Evolutionary conservation across 1,284 basidiomycete genomes (phyloP).

Genomic region (Omphalotus olearius): DNA sequence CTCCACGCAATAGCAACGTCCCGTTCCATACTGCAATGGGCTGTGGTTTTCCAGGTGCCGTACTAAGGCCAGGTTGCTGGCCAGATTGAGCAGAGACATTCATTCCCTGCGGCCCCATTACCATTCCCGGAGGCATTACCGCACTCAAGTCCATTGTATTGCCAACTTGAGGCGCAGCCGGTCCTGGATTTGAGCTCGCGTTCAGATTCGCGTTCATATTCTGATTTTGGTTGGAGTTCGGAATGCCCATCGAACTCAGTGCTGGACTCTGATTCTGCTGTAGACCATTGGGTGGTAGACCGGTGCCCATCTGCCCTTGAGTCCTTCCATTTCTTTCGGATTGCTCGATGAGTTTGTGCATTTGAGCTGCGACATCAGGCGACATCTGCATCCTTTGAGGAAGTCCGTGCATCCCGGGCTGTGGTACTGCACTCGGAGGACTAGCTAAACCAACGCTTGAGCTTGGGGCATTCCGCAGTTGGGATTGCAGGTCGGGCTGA

Average conservation of each 20-base stretch:
- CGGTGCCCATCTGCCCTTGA: slow-evolving; percentile 11
- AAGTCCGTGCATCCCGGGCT: neutral
- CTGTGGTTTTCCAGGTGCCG: neutral
- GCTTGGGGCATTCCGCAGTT: neutral
- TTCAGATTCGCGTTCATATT: neutral
- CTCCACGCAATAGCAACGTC: slow-evolving; percentile 41
- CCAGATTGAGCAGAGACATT: neutral
- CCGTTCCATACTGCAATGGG: slow-evolving; percentile 46
- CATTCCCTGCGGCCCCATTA: neutral
- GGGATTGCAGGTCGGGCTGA: neutral
- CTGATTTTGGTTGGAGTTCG: neutral
- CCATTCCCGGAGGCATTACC: neutral
- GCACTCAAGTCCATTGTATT: neutral
- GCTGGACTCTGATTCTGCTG: neutral
- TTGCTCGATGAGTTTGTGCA: slow-evolving; percentile 51
- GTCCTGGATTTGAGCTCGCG: neutral
- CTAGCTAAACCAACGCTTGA: neutral
- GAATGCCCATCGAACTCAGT: neutral
- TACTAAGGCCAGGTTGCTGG: slow-evolving; percentile 8
- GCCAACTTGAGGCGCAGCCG: neutral
- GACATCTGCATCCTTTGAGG: slow-evolving; percentile 1
- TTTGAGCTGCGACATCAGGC: slow-evolving; percentile 36
- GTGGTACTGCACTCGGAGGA: neutral
- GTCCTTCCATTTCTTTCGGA: slow-evolving; percentile 20
- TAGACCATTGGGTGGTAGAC: slow-evolving; percentile 1